Percentiles rank a stretch among this genome's conserved stretches.
Evolutionary conservation across 257 asterid species (phyloP).

Genomic region (Solanum chilense): DNA sequence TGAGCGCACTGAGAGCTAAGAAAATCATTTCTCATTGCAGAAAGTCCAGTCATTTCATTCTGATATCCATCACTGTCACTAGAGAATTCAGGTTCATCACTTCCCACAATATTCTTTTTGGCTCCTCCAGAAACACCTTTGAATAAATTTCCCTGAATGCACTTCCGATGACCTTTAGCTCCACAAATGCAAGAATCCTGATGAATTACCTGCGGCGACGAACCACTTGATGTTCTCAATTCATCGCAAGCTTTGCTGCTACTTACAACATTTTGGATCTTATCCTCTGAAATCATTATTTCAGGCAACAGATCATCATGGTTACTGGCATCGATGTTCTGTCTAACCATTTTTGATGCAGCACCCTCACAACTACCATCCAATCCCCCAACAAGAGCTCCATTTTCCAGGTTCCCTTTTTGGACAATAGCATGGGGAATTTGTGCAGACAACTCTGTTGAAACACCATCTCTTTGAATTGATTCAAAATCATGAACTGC

Average conservation of each 20-base stretch:
- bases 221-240: neutral
- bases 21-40: slow-evolving; percentile 27
- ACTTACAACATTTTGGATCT: slow-evolving; percentile 14
- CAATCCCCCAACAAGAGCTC: neutral
- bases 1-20: slow-evolving; percentile 34
- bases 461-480: slow-evolving; percentile 9
- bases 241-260: slow-evolving; percentile 12
- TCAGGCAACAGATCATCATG: slow-evolving; percentile 12
- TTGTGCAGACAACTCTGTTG: neutral
- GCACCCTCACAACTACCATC: slow-evolving; percentile 1
- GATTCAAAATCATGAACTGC: slow-evolving; percentile 1
- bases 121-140: neutral
- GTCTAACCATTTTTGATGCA: slow-evolving; percentile 3
- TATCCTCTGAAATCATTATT: slow-evolving; percentile 9
- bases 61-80: slow-evolving; percentile 26
- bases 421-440: neutral
- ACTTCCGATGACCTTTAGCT: neutral
- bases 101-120: slow-evolving; percentile 4
- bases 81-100: slow-evolving; percentile 9
- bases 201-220: neutral
- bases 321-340: slow-evolving; percentile 2
- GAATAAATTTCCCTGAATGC: neutral
- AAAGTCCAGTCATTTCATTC: slow-evolving; percentile 27
- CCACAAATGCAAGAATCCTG: neutral
- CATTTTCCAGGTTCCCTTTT: neutral